Percentiles rank a stretch among this genome's conserved stretches.
phyloP scores from a whole-genome alignment of 805 yeast species.

The Lipomyces chichibuensis region DNA sequence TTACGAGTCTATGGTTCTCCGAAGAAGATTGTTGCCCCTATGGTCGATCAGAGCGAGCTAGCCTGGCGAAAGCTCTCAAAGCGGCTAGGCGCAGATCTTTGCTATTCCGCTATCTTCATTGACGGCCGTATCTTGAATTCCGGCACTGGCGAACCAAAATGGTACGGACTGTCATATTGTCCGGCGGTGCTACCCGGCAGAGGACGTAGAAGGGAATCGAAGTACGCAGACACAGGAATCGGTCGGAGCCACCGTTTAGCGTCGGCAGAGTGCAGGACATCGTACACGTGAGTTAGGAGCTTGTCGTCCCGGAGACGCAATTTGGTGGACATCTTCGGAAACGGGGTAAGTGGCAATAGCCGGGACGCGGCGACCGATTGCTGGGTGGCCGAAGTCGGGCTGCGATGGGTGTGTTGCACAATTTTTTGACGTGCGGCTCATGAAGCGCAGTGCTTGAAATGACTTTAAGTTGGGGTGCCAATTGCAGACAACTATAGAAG shows the following conservation, averaged over 20 bases:
- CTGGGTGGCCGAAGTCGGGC: background rate
- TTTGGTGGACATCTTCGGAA: background rate
- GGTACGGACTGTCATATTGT: background rate
- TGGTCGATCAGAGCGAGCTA: constrained; percentile 96
- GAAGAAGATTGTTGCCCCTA: constrained; percentile 88
- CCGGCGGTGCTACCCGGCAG: background rate
- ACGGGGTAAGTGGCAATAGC: background rate
- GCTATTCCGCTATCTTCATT: constrained; percentile 43
- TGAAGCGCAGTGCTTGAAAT: too few species aligned
- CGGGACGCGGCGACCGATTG: background rate
- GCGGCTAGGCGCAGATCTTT: constrained; percentile 85
- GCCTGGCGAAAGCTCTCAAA: constrained; percentile 93
- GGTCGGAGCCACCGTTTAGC: background rate
- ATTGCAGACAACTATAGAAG: too few species aligned
- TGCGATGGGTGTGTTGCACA: background rate
- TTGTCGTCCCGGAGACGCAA: background rate
- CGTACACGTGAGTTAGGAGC: background rate
- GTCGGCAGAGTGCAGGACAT: background rate
- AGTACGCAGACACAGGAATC: background rate
- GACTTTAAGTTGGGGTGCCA: too few species aligned
- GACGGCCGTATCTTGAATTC: constrained; percentile 7
- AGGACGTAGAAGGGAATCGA: background rate
- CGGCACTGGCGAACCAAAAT: constrained; percentile 12
- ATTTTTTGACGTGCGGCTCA: background rate
- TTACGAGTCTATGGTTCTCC: constrained; percentile 75